These are phyloP conservation scores for Tetraselmis chui DNA, from an alignment of 139 green algal species.

Conservation along the genomic window DNA sequence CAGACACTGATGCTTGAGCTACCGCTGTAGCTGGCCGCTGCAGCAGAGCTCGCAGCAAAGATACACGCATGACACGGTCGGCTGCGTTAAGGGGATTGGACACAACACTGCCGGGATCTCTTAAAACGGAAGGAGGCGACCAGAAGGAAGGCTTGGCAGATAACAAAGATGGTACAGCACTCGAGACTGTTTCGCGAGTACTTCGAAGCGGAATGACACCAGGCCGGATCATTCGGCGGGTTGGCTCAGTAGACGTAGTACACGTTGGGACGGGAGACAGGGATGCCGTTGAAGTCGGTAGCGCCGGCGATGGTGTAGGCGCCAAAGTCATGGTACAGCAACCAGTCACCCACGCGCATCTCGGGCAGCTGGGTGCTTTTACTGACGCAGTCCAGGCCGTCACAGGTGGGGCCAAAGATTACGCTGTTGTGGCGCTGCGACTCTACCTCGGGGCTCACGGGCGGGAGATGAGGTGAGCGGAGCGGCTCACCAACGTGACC, in stretches of 20 bases:
- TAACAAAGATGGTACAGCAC: too few species aligned
- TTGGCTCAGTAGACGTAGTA: not conserved
- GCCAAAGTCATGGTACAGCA: slow-evolving; percentile 37
- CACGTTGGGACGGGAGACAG: not conserved
- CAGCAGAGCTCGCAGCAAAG: too few species aligned
- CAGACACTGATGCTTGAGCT: too few species aligned
- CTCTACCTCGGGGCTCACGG: not conserved
- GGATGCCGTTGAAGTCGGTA: slow-evolving; percentile 19
- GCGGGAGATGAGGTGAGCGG: not conserved
- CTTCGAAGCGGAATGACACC: too few species aligned
- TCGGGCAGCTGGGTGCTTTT: slow-evolving; percentile 24
- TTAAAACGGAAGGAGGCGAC: too few species aligned
- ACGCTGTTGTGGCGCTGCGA: not conserved
- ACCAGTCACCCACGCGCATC: slow-evolving; percentile 32
- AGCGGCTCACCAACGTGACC: not conserved
- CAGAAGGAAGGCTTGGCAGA: too few species aligned
- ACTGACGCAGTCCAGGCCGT: slow-evolving; percentile 36
- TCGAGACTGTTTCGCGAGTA: too few species aligned
- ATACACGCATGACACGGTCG: too few species aligned
- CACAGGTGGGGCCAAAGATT: slow-evolving; percentile 46
- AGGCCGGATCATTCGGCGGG: too few species aligned
- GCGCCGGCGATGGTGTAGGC: slow-evolving; percentile 33
- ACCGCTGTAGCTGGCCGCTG: too few species aligned
- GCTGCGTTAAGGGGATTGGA: too few species aligned
- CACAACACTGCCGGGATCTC: too few species aligned